Conservation (phyloP, 2,329 filamentous ascomycete species). For the Colletotrichum agaves region DNA sequence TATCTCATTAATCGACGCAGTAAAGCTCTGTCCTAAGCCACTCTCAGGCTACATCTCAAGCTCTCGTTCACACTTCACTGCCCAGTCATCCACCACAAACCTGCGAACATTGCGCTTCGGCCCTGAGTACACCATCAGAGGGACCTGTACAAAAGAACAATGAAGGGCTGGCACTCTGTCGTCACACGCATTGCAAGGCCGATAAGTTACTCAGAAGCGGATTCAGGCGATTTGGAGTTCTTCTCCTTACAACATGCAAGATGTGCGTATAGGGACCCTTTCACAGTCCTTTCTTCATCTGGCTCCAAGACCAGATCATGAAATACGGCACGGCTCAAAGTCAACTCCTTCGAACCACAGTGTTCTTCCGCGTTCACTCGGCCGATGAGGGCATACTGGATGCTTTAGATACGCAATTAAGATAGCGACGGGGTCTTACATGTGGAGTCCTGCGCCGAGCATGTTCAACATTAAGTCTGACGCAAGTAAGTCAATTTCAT, state of each 20-base stretch:
- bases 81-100: not conserved
- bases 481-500: not conserved
- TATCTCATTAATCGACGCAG: too few relatives aligned
- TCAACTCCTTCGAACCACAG: not conserved
- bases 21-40: too few relatives aligned
- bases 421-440: not conserved
- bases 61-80: too few relatives aligned
- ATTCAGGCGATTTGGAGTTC: not conserved
- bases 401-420: not conserved
- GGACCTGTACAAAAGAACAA: not conserved
- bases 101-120: not conserved
- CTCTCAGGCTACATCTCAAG: too few relatives aligned
- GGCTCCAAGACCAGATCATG: not conserved
- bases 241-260: not conserved
- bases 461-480: not conserved
- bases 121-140: not conserved
- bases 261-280: not conserved
- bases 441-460: not conserved
- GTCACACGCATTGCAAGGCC: not conserved
- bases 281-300: not conserved
- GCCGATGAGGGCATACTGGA: not conserved
- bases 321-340: not conserved
- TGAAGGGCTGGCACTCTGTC: not conserved
- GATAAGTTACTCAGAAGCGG: not conserved
- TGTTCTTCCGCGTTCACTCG: not conserved